These are phyloP conservation scores for Nothophaeocryptopus gaeumannii DNA, from an alignment of 2,329 filamentous ascomycete genomes.

Conservation along the genomic window DNA sequence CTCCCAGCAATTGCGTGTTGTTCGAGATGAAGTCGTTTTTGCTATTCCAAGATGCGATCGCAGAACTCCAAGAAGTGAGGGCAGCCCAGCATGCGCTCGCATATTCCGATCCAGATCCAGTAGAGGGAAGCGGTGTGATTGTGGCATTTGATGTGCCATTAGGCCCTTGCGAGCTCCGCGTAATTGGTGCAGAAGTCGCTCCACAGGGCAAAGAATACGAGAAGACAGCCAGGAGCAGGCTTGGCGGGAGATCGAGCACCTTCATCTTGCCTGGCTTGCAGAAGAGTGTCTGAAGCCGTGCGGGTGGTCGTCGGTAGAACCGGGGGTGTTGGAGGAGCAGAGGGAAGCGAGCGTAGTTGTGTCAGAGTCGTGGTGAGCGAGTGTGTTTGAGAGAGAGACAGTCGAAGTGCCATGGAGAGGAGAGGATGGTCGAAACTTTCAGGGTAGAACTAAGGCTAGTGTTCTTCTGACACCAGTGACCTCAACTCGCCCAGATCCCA, in stretches of 20 bases:
- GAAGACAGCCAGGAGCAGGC: conserved; percentile 15
- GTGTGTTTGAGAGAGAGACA: too few species aligned
- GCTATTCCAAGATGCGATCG: background rate
- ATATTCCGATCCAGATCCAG: conserved; percentile 10
- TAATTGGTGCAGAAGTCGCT: background rate
- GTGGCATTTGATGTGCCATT: background rate
- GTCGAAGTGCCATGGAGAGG: too few species aligned
- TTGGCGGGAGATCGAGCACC: conserved; percentile 17
- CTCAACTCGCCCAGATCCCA: too few species aligned
- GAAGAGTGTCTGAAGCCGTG: too few species aligned
- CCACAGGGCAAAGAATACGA: conserved; percentile 3
- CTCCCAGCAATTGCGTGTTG: conserved; percentile 16
- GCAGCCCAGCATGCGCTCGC: conserved; percentile 10
- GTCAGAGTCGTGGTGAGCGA: too few species aligned
- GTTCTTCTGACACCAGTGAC: too few species aligned
- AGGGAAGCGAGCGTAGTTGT: too few species aligned
- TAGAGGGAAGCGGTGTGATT: background rate
- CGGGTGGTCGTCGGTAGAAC: too few species aligned
- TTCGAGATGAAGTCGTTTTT: conserved; percentile 8
- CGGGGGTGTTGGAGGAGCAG: too few species aligned
- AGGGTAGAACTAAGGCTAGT: too few species aligned
- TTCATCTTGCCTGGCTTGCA: conserved; percentile 3
- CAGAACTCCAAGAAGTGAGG: conserved; percentile 6
- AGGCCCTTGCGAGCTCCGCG: background rate
- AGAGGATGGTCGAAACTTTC: too few species aligned